Base-by-base conservation (phyloP, 148 eudicot species). In the Vaccinium corymbosum region DNA sequence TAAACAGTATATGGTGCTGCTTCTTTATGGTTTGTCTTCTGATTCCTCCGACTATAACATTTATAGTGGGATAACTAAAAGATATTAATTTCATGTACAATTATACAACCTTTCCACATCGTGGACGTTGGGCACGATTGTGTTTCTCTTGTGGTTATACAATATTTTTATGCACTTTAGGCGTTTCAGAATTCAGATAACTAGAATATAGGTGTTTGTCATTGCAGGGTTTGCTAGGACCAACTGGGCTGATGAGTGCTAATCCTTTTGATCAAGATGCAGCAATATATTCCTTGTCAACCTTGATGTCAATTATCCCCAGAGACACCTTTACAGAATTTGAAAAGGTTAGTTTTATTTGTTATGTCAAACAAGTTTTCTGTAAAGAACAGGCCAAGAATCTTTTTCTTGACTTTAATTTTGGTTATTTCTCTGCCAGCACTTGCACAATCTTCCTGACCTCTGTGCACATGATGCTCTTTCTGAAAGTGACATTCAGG, bases 231-330 rank as follows among this genome's bases (percentile, higher is more conserved):
- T 91, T 97, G 88, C 81, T 97, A 71, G 99, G 97, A 85, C 78
- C 92, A 3, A 75, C 82, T 32, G 99, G 97, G 76, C 89, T 97
- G 91, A 86, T 91, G 92, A 95, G 98, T 86, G 46, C 87, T 59
- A 95, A 85, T 84, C 68, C 83, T 78, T 89, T 92, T 73, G 94
- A 92, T 82, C 95, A 93, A 89, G 95, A 92, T 86, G 98, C 94
- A 62, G 97, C 99, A 74, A 76, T 93, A 83, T 46, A 85, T 85
- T 89, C 98, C 56, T 90, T 97, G 86, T 92, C 95, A 76, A 93
- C 99, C 51, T 86, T 97, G 90, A 97, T 97, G 98, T 87, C 94
- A 82, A 86, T 97, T 79, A 71, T 90, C 82, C 98, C 99, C 27
- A 91, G 89, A 86, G 92, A 93, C 86, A 90, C 95, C 75, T 97